phyloP scores from a whole-genome alignment of 2,329 filamentous ascomycete species.

The Talaromyces sp. region DNA sequence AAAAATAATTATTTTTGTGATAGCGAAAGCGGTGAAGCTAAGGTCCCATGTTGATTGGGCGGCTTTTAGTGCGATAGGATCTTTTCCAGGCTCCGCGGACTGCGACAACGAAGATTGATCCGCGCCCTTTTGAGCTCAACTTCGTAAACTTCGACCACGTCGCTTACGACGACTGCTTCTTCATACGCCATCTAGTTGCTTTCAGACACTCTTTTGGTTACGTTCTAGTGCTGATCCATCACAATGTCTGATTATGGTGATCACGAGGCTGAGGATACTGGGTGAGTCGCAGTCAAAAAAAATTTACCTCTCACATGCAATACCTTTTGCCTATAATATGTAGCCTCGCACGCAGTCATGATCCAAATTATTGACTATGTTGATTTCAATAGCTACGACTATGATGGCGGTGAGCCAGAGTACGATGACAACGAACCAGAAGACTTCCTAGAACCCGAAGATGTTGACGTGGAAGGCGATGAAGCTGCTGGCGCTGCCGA shows the following conservation, averaged over 20 bases:
- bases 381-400: conserved; percentile 39
- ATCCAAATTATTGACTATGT: conserved; percentile 26
- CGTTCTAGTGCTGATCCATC: background rate
- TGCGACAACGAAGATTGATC: background rate
- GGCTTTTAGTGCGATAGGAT: conserved; percentile 1
- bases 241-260: conserved; percentile 72
- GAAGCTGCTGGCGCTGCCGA: conserved; percentile 37
- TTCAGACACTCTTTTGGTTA: background rate
- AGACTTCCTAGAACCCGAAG: conserved; percentile 56
- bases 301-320: background rate
- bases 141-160: background rate
- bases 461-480: conserved; percentile 53
- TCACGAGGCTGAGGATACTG: conserved; percentile 58
- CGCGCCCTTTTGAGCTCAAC: background rate
- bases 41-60: background rate
- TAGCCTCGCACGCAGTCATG: background rate
- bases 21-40: conserved; percentile 29
- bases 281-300: conserved; percentile 44
- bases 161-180: background rate
- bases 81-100: conserved; percentile 16
- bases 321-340: background rate
- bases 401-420: conserved; percentile 56
- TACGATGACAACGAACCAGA: conserved; percentile 66
- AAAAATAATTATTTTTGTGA: conserved; percentile 29
- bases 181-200: background rate